These are phyloP conservation scores for Hyphodiscus hymeniophilus DNA, from an alignment of 495 filamentous ascomycete species.

Conservation along the genomic window DNA sequence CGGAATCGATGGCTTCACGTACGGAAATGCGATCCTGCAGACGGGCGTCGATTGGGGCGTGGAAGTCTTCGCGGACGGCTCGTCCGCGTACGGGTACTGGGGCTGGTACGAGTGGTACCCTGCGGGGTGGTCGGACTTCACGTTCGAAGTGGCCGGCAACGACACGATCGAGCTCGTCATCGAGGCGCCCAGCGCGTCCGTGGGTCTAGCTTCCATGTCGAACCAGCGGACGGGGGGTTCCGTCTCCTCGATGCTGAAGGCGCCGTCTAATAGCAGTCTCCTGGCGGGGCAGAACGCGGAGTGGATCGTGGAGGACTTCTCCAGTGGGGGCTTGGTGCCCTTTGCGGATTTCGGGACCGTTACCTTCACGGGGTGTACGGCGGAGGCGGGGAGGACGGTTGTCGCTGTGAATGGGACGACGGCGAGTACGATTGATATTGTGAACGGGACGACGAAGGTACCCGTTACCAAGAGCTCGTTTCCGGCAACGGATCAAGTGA, in stretches of 20 bases:
- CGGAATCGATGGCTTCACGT: not conserved
- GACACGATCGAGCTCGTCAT: slow-evolving; percentile 1
- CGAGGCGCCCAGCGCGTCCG: not conserved
- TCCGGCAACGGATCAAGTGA: too few relatives aligned
- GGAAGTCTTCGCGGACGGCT: not conserved
- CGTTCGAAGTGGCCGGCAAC: not conserved
- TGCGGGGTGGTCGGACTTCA: not conserved
- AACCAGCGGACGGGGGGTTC: slow-evolving; percentile 1
- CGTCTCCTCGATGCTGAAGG: slow-evolving; percentile 19
- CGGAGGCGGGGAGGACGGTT: not conserved
- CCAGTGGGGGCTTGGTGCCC: slow-evolving; percentile 39
- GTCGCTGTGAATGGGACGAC: too few relatives aligned
- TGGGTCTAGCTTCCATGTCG: not conserved
- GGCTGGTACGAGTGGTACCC: slow-evolving; percentile 10
- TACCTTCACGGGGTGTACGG: slow-evolving; percentile 34
- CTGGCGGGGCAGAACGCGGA: slow-evolving; percentile 44
- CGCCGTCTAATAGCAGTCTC: not conserved
- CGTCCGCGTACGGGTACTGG: not conserved
- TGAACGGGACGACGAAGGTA: too few relatives aligned
- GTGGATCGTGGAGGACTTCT: slow-evolving; percentile 61
- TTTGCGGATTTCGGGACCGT: slow-evolving; percentile 47
- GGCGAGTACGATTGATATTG: too few relatives aligned
- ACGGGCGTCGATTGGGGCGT: slow-evolving; percentile 1
- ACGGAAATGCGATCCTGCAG: not conserved
- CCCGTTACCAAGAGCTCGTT: too few relatives aligned